Base-by-base conservation (phyloP, 495 filamentous ascomycete genomes). In the Daldinia loculata region DNA sequence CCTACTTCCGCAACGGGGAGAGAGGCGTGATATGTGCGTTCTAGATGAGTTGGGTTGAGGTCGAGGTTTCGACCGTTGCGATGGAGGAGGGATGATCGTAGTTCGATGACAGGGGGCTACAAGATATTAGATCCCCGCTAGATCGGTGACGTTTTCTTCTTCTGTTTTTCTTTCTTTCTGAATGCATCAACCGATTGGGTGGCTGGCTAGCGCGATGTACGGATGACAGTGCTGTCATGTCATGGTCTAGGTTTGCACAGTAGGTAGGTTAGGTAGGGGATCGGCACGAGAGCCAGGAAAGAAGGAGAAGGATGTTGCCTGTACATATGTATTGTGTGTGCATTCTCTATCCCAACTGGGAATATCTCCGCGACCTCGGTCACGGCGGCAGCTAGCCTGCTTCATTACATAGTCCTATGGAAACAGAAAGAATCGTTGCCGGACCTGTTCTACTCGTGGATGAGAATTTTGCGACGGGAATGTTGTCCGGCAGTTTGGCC, bases 271-370 rank as follows among this genome's bases (percentile, higher is more conserved):
- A 64, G 2, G 48, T 39, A 61, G 45, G 61, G 70, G 65, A 66
- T 69, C 65, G 64, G 65, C 56, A 32, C 60, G 61, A 60, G 41
- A 56, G 50, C 59, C 59, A 63, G 38, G 53, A 56, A 67, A 55
- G 24, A 52, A 51, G 34, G 34, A 12, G 12, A 36, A 57, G 38
- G 62, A 69, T 39, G 51, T 68, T 72, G 65, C 70, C 36, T 65
- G 51, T 61, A 43, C 52, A 38, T 62, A 43, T 57, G 56, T 36
- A 36, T 36, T 36, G 34, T 48, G 17, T 24, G 17, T 48, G 43
- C 22, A 48, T 48, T 48, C 9, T 24, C 59, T 51, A 53, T 67
- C 55, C 56, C 12, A 56, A 67, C 69, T 61, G 22, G 69, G 69
- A 67, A 72, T 29, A 65, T 41, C 67, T 64, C 48, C 26, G 60